Conservation (phyloP, 202 grass and related monocot genomes). For the Digitaria exilis region DNA sequence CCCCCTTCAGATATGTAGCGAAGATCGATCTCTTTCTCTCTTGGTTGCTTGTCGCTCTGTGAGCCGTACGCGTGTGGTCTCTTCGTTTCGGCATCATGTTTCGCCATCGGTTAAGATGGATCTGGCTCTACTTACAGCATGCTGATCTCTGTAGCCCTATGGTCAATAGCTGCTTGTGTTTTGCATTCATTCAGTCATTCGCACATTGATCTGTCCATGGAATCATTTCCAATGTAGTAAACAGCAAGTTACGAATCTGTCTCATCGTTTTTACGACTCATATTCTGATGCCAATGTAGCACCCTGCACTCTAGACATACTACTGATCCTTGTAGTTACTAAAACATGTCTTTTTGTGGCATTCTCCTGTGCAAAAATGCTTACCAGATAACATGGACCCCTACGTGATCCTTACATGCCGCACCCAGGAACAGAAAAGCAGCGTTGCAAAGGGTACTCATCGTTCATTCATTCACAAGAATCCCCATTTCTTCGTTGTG, state of each 20-base stretch:
- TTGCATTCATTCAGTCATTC: not conserved
- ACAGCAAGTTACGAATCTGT: not conserved
- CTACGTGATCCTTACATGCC: slow-evolving; percentile 72
- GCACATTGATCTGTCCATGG: not conserved
- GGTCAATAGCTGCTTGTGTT: not conserved
- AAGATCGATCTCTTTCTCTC: not conserved
- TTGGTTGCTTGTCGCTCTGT: not conserved
- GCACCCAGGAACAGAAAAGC: slow-evolving; percentile 83
- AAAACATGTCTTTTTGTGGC: not conserved
- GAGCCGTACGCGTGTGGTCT: not conserved
- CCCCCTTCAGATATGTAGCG: not conserved
- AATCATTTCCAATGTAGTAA: not conserved
- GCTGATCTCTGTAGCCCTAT: not conserved
- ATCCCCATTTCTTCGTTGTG: not conserved
- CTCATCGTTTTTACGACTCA: not conserved
- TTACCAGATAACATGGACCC: slow-evolving; percentile 85
- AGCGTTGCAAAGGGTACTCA: slow-evolving; percentile 53
- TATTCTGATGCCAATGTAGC: not conserved
- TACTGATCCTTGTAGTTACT: too few relatives aligned
- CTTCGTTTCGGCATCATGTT: not conserved
- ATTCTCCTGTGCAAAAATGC: not conserved
- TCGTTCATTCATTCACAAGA: not conserved
- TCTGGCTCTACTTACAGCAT: not conserved
- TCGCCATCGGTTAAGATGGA: not conserved
- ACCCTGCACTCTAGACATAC: too few relatives aligned